These are phyloP conservation scores for Tulasnella sp. DNA, from an alignment of 768 basidiomycete species.

Conservation along the genomic window DNA sequence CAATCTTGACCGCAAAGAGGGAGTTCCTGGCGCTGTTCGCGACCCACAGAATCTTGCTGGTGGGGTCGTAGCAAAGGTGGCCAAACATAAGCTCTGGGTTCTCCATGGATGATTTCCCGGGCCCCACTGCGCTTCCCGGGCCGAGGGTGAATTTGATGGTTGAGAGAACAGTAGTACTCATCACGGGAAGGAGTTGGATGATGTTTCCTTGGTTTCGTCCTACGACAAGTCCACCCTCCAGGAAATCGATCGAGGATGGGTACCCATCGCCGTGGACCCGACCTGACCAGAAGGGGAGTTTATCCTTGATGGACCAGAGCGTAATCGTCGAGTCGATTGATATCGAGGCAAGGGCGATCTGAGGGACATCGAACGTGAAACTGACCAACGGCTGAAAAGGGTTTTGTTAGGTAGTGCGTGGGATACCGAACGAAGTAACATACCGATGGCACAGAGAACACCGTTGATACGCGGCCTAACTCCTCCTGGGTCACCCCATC, in stretches of 20 bases:
- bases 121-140: slow-evolving; percentile 33
- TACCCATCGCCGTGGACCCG: slow-evolving; percentile 67
- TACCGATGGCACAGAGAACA: slow-evolving; percentile 60
- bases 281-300: slow-evolving; percentile 59
- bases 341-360: slow-evolving; percentile 67
- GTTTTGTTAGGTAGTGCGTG: no score
- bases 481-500: slow-evolving; percentile 58
- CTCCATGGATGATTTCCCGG: slow-evolving; percentile 32
- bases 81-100: slow-evolving; percentile 73
- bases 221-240: slow-evolving; percentile 74
- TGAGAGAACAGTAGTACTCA: slow-evolving; percentile 58
- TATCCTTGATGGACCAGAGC: slow-evolving; percentile 71
- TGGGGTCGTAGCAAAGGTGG: slow-evolving; percentile 70
- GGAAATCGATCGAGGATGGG: slow-evolving; percentile 73
- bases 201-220: slow-evolving; percentile 76
- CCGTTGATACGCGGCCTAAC: slow-evolving; percentile 52
- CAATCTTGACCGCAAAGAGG: slow-evolving; percentile 48
- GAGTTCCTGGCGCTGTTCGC: slow-evolving; percentile 78
- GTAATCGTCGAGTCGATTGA: slow-evolving; percentile 71
- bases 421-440: slow-evolving; percentile 26
- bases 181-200: slow-evolving; percentile 69
- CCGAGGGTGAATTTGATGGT: slow-evolving; percentile 51
- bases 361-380: slow-evolving; percentile 72
- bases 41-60: slow-evolving; percentile 79
- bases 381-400: slow-evolving; percentile 56